Conservation (phyloP, 116 monocot species). For the Trichopus zeylanicus region DNA sequence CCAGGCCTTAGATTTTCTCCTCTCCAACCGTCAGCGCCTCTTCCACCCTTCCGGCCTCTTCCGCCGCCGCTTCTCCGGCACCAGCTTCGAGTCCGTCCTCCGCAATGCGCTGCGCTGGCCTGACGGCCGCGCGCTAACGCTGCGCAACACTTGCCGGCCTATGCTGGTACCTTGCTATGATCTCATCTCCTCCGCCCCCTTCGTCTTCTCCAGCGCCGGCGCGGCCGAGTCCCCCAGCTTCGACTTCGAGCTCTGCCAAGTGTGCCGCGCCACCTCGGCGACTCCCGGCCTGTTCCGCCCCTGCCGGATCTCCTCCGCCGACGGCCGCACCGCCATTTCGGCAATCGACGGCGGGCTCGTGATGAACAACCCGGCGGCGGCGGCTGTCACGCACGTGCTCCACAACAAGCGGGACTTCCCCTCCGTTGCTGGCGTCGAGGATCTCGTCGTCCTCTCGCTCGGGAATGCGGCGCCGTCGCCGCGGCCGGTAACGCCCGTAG, state of each 20-base stretch:
- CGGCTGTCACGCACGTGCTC: conserved; percentile 53
- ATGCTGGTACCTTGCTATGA: conserved; percentile 50
- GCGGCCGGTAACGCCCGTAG: background rate
- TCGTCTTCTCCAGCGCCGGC: conserved; percentile 47
- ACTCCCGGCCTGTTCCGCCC: conserved; percentile 25
- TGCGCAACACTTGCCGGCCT: conserved; percentile 20
- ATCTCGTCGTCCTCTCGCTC: conserved; percentile 40
- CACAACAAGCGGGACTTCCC: conserved; percentile 66
- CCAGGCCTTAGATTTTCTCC: conserved; percentile 15
- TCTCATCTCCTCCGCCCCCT: conserved; percentile 22
- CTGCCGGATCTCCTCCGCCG: conserved; percentile 13
- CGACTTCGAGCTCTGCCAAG: conserved; percentile 36
- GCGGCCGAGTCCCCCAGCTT: conserved; percentile 23
- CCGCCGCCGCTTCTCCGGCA: conserved; percentile 7
- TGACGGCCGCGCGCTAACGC: conserved; percentile 12
- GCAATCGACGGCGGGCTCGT: conserved; percentile 48
- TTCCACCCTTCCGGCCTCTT: conserved; percentile 14
- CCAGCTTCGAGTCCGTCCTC: conserved; percentile 12
- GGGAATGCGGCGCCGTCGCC: conserved; percentile 20
- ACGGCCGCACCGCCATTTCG: conserved; percentile 31
- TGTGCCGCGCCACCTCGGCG: conserved; percentile 31
- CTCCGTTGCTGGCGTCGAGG: conserved; percentile 33
- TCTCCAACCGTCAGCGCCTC: background rate
- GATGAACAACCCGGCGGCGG: conserved; percentile 48
- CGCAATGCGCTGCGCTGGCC: background rate